Evolutionary conservation across 257 asterid species (phyloP).

Genomic region (Solanum raphanifolium): DNA sequence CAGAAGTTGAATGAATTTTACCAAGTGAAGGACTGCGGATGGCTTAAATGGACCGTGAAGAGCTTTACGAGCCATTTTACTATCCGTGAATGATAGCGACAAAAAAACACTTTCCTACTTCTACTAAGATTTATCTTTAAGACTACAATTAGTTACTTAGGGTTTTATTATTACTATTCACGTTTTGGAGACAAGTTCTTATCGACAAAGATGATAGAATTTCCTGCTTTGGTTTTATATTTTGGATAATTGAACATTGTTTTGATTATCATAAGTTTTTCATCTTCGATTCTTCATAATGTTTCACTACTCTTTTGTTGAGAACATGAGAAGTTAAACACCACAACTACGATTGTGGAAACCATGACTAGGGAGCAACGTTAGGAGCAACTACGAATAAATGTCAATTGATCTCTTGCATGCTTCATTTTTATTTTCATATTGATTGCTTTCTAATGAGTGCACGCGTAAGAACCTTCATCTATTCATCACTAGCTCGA

Average conservation of each 20-base stretch:
- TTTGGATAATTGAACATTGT: not conserved
- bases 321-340: too few relatives aligned
- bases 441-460: too few relatives aligned
- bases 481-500: too few relatives aligned
- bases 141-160: not conserved
- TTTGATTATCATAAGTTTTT: not conserved
- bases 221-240: not conserved
- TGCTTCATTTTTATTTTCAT: too few relatives aligned
- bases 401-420: too few relatives aligned
- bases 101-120: not conserved
- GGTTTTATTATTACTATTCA: not conserved
- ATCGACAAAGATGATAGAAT: not conserved
- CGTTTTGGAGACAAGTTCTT: not conserved
- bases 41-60: not conserved
- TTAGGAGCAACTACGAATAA: too few relatives aligned
- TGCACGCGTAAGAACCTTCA: too few relatives aligned
- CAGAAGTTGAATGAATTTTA: too few relatives aligned
- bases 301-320: not conserved
- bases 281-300: not conserved
- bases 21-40: too few relatives aligned
- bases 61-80: not conserved
- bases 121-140: too few relatives aligned
- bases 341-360: too few relatives aligned
- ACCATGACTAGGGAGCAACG: too few relatives aligned
- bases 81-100: not conserved